Base-by-base conservation (phyloP, 352 stramenopile species). In the Phytophthora aleatoria region DNA sequence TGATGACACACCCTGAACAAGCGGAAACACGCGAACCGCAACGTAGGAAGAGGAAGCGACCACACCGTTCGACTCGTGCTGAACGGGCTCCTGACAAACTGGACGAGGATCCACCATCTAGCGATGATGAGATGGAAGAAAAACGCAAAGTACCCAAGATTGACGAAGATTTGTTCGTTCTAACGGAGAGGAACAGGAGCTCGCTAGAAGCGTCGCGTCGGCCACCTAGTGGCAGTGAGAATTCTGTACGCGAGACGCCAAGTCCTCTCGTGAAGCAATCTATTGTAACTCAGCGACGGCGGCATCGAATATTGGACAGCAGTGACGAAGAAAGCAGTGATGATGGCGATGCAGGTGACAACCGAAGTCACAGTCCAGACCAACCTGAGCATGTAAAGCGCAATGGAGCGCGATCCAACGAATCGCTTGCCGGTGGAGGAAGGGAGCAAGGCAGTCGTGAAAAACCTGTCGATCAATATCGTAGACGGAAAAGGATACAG, bases 251-350 rank as follows among this genome's bases (percentile, higher is more conserved):
- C 6, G n/a, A 20, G 12, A 33, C 28, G 11, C 28, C 38, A 38
- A 61, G 50, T 42, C n/a, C 54, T 20, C 10, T 38, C 30, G 6
- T 61, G 24, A 61, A 57, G 16, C 41, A 51, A 20, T 48, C 47
- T 26, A 13, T 4, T 53, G 27, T 49, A 16, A 67, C 33, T 3
- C 61, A 59, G 35, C 75, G 77, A 50, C 57, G 76, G 15, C 58
- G 61, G 13, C 52, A 74, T 49, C 72, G 50, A 6, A 79, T 86
- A 50, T 30, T 78, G 12, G 69, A 80, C 6, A 85, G 72, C 60
- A 75, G 69, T 61, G 69, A 72, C 24, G 69, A 77, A 55, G 69
- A 74, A 11, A 74, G 60, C 15, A 69, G 60, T 20, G 67, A 74
- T 39, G 50, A 59, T 41, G 44, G 13, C 7, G 33, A 60, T 26